phyloP scores from a whole-genome alignment of 1,284 basidiomycete species.

The Heterobasidion irregulare region DNA sequence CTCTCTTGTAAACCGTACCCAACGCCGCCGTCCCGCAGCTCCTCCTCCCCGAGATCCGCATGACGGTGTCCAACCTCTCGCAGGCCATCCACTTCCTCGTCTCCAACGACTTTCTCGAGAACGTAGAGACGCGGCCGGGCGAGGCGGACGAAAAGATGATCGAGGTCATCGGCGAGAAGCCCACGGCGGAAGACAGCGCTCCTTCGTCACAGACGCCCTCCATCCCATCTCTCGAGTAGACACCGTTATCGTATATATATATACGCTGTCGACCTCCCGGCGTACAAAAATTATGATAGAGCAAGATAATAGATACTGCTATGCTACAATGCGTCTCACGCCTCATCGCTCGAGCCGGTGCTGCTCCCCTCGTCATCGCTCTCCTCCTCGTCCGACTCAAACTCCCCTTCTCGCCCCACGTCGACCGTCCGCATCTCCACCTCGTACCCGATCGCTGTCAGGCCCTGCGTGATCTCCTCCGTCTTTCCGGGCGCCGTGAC shows the following conservation, averaged over 20 bases:
- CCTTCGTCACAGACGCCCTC: neutral
- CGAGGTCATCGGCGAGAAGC: constrained; percentile 37
- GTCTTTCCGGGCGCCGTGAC: constrained; percentile 80
- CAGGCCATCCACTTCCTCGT: constrained; percentile 92
- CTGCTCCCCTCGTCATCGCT: constrained; percentile 28
- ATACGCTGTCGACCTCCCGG: neutral
- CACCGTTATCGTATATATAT: neutral
- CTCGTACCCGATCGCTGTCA: constrained; percentile 67
- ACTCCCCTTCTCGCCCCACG: constrained; percentile 38
- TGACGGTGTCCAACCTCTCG: constrained; percentile 88
- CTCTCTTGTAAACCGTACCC: neutral
- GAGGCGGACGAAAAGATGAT: constrained; percentile 67
- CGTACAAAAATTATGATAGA: too few species aligned
- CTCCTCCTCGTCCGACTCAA: constrained; percentile 18
- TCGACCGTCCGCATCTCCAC: constrained; percentile 71
- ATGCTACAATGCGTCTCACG: too few species aligned
- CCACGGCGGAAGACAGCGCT: neutral
- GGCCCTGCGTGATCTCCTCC: constrained; percentile 60
- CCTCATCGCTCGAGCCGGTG: constrained; percentile 10
- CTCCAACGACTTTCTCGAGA: constrained; percentile 82
- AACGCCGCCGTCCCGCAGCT: constrained; percentile 35
- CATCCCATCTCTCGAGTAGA: neutral
- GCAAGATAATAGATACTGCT: too few species aligned
- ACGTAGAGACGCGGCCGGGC: constrained; percentile 79
- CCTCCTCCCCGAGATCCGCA: constrained; percentile 82